Evolutionary conservation across 352 stramenopile genomes (phyloP), one percentile per base, ranked within the genome.

Genomic region (Globisporangium sylvaticum): DNA sequence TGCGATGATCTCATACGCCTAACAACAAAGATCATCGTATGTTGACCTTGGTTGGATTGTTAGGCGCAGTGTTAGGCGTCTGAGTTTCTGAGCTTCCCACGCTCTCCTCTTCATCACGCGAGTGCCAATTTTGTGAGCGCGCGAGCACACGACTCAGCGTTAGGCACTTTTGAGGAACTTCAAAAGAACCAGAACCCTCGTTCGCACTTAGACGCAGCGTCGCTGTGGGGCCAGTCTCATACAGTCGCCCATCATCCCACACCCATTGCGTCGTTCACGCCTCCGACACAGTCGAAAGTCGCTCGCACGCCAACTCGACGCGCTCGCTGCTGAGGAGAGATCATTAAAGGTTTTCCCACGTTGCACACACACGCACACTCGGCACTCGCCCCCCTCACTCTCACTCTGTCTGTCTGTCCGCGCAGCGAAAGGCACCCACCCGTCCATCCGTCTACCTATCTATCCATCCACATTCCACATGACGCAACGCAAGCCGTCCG

Each of bases 271-370:
- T n/a, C n/a, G n/a, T n/a, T n/a, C n/a, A n/a, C n/a, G n/a, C 9
- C 34, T 14, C 34, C 34, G 4, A 39, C 29, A 7, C 29, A 6
- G 31, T 37, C 31, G 31, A 37, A 37, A 37, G 31, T 37, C 31
- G 31, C 10, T 37, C 8, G 4, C 31, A 9, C 31, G 31, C 31
- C 8, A 52, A 52, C 42, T 7, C n/a, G 42, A 20, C 8, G 4
- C 10, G 44, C 44, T 56, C 10, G 25, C 24, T 58, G 4, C 24
- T 31, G 48, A 12, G 3, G 12, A n/a, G 56, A n/a, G 56, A 64
- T 64, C 58, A 64, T 55, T 42, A 64, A 63, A 9, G 22, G 58
- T 63, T 63, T 63, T 25, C 24, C 37, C 37, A 14, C 37, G 24
- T 29, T 54, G 46, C 46, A 15, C 54, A 42, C 53, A 58, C 31